Conservation (phyloP, 148 eudicot genomes). For the Rhododendron henanense region DNA sequence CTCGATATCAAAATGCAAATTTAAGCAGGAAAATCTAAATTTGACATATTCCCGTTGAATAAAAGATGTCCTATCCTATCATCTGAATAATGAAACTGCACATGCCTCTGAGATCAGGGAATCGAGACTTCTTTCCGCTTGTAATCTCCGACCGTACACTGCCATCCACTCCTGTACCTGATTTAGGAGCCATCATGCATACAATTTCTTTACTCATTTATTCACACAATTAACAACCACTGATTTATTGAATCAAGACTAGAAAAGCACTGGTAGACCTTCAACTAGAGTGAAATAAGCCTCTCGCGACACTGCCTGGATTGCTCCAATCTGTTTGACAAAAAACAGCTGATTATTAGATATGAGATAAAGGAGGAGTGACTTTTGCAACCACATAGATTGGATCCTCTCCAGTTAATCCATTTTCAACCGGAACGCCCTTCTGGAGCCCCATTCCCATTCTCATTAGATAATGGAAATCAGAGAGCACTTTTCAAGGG, state of each 20-base stretch:
- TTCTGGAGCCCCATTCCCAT: not conserved
- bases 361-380: not conserved
- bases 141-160: constrained; percentile 26
- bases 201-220: not conserved
- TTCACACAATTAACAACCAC: not conserved
- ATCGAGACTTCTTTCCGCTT: constrained; percentile 34
- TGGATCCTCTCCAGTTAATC: not conserved
- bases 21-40: not conserved
- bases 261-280: constrained; percentile 21
- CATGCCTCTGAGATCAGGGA: constrained; percentile 71
- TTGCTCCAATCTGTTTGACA: constrained; percentile 70
- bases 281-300: constrained; percentile 73
- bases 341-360: not conserved
- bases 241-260: not conserved
- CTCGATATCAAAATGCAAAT: not conserved
- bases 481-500: no score
- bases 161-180: constrained; percentile 50
- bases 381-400: not conserved
- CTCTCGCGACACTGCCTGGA: constrained; percentile 86
- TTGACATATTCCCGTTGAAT: not conserved
- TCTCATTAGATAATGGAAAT: not conserved
- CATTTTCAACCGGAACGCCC: not conserved
- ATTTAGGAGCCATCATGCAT: not conserved
- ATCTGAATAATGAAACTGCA: not conserved
- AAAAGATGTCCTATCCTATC: not conserved